These are phyloP conservation scores for Microstegium vimineum DNA, from an alignment of 176 grass and related monocot species.

Conservation along the genomic window DNA sequence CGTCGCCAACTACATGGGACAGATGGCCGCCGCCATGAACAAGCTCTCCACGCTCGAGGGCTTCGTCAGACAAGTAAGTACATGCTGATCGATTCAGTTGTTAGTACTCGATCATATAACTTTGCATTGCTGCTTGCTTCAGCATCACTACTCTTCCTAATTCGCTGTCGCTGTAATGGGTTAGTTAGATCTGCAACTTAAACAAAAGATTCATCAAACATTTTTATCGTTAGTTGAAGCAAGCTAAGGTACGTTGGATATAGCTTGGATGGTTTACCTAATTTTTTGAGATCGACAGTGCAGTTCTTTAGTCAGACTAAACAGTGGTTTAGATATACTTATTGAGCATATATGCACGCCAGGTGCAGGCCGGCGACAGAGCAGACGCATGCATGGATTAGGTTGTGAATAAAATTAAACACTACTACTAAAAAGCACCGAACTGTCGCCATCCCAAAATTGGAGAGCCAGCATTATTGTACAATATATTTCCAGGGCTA, in stretches of 20 bases:
- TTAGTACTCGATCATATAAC: too few species aligned
- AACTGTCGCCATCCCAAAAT: slow-evolving; percentile 46
- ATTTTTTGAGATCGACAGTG: slow-evolving; percentile 24
- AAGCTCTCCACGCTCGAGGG: slow-evolving; percentile 81
- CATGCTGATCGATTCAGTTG: neutral
- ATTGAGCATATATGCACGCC: neutral
- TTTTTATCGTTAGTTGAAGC: slow-evolving; percentile 11
- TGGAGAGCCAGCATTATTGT: neutral
- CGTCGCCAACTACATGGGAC: slow-evolving; percentile 89
- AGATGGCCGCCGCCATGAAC: slow-evolving; percentile 80
- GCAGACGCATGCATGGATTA: slow-evolving; percentile 28
- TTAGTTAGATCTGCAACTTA: slow-evolving; percentile 34
- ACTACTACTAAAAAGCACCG: neutral
- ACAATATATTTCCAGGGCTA: neutral
- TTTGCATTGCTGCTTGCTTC: neutral
- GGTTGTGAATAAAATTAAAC: slow-evolving; percentile 13
- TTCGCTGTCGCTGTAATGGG: slow-evolving; percentile 24
- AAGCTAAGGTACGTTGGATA: slow-evolving; percentile 20
- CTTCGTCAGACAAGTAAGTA: slow-evolving; percentile 71
- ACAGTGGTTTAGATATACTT: neutral
- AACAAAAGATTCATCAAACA: neutral
- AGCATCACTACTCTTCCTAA: neutral
- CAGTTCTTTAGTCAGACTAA: slow-evolving; percentile 5
- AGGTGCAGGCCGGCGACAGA: slow-evolving; percentile 12
- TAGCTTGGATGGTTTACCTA: slow-evolving; percentile 44